Evolutionary conservation across 1,139 yeast species (phyloP), one percentile per base, ranked within the genome.

Genomic region (Kazachstania sp.): DNA sequence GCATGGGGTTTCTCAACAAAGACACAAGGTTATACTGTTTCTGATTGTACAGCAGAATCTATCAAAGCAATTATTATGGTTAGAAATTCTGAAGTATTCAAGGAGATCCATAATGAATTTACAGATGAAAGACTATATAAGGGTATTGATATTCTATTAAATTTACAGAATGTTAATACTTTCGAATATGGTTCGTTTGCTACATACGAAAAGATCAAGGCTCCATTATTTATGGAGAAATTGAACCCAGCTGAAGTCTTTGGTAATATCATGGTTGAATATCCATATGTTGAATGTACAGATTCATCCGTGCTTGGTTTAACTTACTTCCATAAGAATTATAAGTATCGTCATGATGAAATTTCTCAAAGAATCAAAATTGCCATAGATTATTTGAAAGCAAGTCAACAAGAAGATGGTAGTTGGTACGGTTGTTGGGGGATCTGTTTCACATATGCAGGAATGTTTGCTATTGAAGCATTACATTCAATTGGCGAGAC

Each of bases 391-490:
- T 94, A 83, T 59, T 86, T 94, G 43, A 76, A 77, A 45, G 65
- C 71, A 4, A 76, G 77, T 2, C 98, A 94, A 65, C 71, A 74
- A 41, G 61, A 64, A 0, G 96, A 92, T 64, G 99, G 99, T 0
- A 82, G 95, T 9, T 94, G 98, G 97, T 94, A 90, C 64, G 99
- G 99, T 1, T 82, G 90, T 39, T 94, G 99, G 99, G 99, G 98
- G 39, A 83, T 94, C 11, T 94, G 99, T 62, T 88, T 77, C 63
- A 86, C 97, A 0, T 94, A 94, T 67, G 97, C 98, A 0, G 85
- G 92, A 1, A 94, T 94, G 98, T 94, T 94, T 76, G 98, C 99
- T 0, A 68, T 92, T 32, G 99, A 94, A 59, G 97, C 98, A 0
- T 72, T 92, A 45, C 71, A 78, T 37, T 77, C 94, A 2, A 83